Percentiles rank a stretch among this genome's conserved stretches.
phyloP scores from a whole-genome alignment of 768 basidiomycete species.

The Naganishia vishniacii region DNA sequence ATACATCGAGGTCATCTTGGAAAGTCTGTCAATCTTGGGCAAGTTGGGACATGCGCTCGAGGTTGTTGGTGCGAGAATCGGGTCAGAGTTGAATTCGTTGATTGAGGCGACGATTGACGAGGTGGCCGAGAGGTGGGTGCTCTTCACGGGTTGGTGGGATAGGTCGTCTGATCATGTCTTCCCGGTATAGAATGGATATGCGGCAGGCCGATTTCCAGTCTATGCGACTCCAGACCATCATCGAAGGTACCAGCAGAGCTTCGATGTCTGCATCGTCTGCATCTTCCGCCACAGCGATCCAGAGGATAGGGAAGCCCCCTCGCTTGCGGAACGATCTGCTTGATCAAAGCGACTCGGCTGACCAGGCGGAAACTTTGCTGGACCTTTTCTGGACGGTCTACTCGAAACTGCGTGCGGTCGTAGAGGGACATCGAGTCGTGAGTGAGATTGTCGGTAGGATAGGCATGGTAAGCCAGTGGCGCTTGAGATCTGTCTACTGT shows the following conservation, averaged over 20 bases:
- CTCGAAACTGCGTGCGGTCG: slow-evolving; percentile 88
- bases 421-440: slow-evolving; percentile 80
- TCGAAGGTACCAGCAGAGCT: slow-evolving; percentile 7
- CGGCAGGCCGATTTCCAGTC: slow-evolving; percentile 19
- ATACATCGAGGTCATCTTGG: slow-evolving; percentile 86
- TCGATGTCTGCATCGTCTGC: background rate
- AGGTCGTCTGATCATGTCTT: background rate
- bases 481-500: too few relatives aligned
- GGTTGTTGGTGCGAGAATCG: slow-evolving; percentile 71
- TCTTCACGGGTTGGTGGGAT: too few relatives aligned
- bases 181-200: slow-evolving; percentile 16
- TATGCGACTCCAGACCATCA: slow-evolving; percentile 15
- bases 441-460: slow-evolving; percentile 88
- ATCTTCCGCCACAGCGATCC: background rate
- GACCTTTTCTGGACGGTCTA: slow-evolving; percentile 98
- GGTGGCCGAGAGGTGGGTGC: slow-evolving; percentile 73
- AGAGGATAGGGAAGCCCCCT: slow-evolving; percentile 1
- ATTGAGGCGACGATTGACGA: slow-evolving; percentile 84
- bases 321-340: slow-evolving; percentile 23
- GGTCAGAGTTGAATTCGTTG: slow-evolving; percentile 73
- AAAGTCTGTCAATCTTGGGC: slow-evolving; percentile 86
- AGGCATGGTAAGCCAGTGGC: slow-evolving; percentile 47
- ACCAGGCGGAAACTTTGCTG: slow-evolving; percentile 70
- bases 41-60: slow-evolving; percentile 80
- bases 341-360: slow-evolving; percentile 21